Base-by-base conservation (phyloP, 2,329 filamentous ascomycete species). In the Bipolaris cookei region DNA sequence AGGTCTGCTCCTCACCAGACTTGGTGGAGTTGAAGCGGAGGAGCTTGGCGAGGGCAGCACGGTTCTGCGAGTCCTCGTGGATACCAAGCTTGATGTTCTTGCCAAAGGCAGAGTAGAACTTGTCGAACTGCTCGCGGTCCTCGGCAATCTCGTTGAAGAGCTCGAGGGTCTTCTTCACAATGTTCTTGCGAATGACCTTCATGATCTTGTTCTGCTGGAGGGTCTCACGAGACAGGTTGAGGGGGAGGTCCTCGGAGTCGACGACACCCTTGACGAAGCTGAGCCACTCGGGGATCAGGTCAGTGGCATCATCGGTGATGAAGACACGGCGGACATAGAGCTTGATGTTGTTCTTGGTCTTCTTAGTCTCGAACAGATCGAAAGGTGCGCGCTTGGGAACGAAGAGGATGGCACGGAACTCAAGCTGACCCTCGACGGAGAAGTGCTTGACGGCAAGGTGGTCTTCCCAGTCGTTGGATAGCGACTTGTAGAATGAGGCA, bases 261-360 rank as follows among this genome's bases (percentile, higher is more conserved):
- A 99, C 95, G 74, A 99, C 95, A 90, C 95, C 95, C 91, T 99
- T 99, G 88, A 99, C 84, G 84, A 99, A 99, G 84, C 92, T 88
- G 77, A 99, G 89, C 95, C 95, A 99, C 86, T 99, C 95, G 61
- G 95, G 95, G 69, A 99, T 96, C 83, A 99, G 90, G 80, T 99
- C 95, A 72, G 95, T 98, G 73, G 95, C 95, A 81, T 99, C 95
- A 72, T 99, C 95, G 61, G 95, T 99, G 86, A 99, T 99, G 90
- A 99, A 99, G 82, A 99, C 95, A 80, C 95, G 95, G 81, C 95
- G 94, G 77, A 99, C 95, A 84, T 99, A 99, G 74, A 99, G 90
- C 90, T 99, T 99, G 88, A 99, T 98, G 90, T 99, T 99, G 91
- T 98, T 99, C 92, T 99, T 99, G 79, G 94, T 97, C 90, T 97